Conservation (phyloP, 768 basidiomycete species). For the Arthromyces matolae region DNA sequence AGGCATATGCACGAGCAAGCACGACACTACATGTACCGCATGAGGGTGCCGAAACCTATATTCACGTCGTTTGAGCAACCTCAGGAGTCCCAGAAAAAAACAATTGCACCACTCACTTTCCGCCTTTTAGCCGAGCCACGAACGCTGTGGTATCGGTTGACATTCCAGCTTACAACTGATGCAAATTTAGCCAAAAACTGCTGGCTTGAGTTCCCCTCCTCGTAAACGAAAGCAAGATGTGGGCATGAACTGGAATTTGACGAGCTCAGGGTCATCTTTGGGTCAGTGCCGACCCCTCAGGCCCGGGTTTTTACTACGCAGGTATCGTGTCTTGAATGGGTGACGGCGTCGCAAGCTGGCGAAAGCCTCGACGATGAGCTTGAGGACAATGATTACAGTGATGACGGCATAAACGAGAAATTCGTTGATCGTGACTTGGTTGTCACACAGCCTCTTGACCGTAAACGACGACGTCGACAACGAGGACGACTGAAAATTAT, state of each 20-base stretch:
- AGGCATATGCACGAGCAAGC: conserved; percentile 65
- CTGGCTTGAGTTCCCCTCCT: conserved; percentile 23
- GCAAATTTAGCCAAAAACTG: conserved; percentile 42
- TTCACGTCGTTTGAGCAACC: too few species aligned
- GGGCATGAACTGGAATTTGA: conserved; percentile 24
- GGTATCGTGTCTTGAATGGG: too few species aligned
- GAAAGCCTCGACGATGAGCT: too few species aligned
- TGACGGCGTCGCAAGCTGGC: too few species aligned
- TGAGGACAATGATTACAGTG: too few species aligned
- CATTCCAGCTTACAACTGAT: conserved; percentile 53
- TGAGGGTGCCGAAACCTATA: conserved; percentile 52
- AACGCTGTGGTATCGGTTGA: conserved; percentile 41
- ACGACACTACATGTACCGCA: conserved; percentile 58
- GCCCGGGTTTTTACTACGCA: too few species aligned
- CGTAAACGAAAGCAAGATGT: conserved; percentile 39
- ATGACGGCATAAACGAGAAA: too few species aligned
- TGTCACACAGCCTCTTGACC: too few species aligned
- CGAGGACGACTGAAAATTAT: too few species aligned
- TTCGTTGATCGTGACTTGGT: too few species aligned
- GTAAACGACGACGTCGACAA: too few species aligned
- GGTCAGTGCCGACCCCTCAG: background rate
- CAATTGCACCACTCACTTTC: conserved; percentile 58
- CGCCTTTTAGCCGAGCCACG: conserved; percentile 55
- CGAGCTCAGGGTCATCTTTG: conserved; percentile 4
- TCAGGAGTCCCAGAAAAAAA: too few species aligned